Base-by-base conservation (phyloP, 768 basidiomycete species). In the Chalciporus pseudorubinellus region DNA sequence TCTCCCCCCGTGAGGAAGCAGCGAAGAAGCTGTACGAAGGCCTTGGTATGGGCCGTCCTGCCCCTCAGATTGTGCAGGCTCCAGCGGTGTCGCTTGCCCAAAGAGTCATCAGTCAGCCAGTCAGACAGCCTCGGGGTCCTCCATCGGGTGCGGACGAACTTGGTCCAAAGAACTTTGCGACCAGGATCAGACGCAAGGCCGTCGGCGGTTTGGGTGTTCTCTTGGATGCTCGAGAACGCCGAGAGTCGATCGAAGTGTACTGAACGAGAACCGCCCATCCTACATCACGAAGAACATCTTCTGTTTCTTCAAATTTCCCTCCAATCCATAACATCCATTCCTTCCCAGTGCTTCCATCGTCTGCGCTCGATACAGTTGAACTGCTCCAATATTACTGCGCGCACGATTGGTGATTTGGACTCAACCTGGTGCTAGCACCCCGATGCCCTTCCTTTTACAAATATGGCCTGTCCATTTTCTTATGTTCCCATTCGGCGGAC, bases 1-100 rank as follows among this genome's bases (percentile, higher is more conserved):
- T 92, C 60, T 89, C 88, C 71, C 86, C 87, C 66, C 86, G 90
- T 73, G 90, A 92, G 71, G 89, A 91, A 72, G 90, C 84, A 11
- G 69, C 85, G 36, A 92, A 90, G 81, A 90, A 88, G 72, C 70
- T 91, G 52, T 92, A 90, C 66, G 91, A 92, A 72, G 91, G 91
- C 34, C 79, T 94, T 36, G 88, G 91, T n/a, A 82, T 92, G 49
- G 88, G 89, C 34, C 80, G 89, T 51, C 81, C 87, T 22, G 74
- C 72, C 26, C 78, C 84, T 22, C 50, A 55, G 29, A 52, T 63
- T 29, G 58, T 61, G 24, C 59, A 59, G 45, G 14, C 53, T 2
- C 45, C 50, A 50, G 55, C 40, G 52, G 44, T 63, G 48, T 62
- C 50, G 74, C 67, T 68, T 49, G 71, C 73, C 26, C 74, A 74